Evolutionary conservation across 176 grass and related monocot genomes (phyloP).

Genomic region (Echinochloa phyllopogon): DNA sequence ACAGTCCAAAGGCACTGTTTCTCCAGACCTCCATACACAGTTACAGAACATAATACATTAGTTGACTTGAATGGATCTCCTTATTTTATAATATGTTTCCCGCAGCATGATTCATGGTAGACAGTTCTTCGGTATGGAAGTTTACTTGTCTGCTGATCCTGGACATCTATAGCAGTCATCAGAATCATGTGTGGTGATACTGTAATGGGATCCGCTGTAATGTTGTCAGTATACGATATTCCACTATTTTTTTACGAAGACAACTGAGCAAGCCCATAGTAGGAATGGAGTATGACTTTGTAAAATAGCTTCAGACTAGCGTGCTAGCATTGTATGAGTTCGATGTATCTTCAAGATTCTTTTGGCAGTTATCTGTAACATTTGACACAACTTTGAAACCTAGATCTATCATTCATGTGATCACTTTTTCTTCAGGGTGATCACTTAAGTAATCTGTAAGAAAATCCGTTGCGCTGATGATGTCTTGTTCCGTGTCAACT

Average conservation of each 20-base stretch:
- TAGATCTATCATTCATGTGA: slow-evolving; percentile 12
- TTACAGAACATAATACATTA: slow-evolving; percentile 45
- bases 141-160: not conserved
- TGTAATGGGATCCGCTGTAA: slow-evolving; percentile 5
- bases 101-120: slow-evolving; percentile 2
- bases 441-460: slow-evolving; percentile 3
- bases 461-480: not conserved
- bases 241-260: not conserved
- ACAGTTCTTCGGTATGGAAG: slow-evolving; percentile 22
- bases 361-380: slow-evolving; percentile 34
- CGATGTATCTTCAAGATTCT: slow-evolving; percentile 27
- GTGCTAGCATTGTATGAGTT: slow-evolving; percentile 20
- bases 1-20: slow-evolving; percentile 33
- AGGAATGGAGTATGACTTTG: slow-evolving; percentile 37
- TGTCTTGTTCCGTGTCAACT: slow-evolving; percentile 16
- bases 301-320: slow-evolving; percentile 48
- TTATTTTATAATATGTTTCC: slow-evolving; percentile 1
- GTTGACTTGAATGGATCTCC: slow-evolving; percentile 41
- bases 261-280: not conserved
- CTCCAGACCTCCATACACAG: slow-evolving; percentile 41
- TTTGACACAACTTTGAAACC: not conserved
- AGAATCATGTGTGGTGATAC: slow-evolving; percentile 33
- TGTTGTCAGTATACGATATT: not conserved
- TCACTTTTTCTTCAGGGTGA: not conserved
- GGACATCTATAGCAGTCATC: not conserved